Conservation (phyloP, 148 eudicot genomes). For the Nepenthes mirabilis region DNA sequence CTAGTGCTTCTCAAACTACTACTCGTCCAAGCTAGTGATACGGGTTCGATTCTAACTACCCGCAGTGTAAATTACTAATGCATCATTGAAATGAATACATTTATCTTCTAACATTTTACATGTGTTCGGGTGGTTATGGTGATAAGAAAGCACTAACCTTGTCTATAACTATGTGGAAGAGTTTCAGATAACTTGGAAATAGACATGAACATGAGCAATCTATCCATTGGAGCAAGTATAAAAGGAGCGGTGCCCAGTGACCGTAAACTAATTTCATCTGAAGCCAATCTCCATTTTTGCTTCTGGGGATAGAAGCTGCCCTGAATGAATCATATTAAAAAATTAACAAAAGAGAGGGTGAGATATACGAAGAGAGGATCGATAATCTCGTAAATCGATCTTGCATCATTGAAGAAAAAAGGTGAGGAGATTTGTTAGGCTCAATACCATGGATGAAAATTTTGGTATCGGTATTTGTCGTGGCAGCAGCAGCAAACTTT, state of each 20-base stretch:
- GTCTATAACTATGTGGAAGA: conserved; percentile 35
- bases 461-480: no score
- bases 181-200: conserved; percentile 32
- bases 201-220: conserved; percentile 45
- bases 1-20: no score
- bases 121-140: background rate
- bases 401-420: background rate
- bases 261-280: conserved; percentile 42
- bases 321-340: conserved; percentile 9
- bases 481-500: no score
- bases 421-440: no score
- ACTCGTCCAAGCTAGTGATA: no score
- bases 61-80: no score
- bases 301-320: conserved; percentile 46
- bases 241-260: conserved; percentile 32
- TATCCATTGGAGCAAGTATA: conserved; percentile 42
- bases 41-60: no score
- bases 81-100: no score
- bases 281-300: conserved; percentile 31
- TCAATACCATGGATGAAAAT: no score
- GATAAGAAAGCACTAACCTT: conserved; percentile 29
- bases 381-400: background rate
- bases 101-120: no score
- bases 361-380: background rate
- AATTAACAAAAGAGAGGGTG: background rate